A percentile compares a stretch with the other conserved stretches of the same genome.
phyloP scores from a whole-genome alignment of 2,329 filamentous ascomycete genomes.

The Phaeosphaeriaceae sp. region DNA sequence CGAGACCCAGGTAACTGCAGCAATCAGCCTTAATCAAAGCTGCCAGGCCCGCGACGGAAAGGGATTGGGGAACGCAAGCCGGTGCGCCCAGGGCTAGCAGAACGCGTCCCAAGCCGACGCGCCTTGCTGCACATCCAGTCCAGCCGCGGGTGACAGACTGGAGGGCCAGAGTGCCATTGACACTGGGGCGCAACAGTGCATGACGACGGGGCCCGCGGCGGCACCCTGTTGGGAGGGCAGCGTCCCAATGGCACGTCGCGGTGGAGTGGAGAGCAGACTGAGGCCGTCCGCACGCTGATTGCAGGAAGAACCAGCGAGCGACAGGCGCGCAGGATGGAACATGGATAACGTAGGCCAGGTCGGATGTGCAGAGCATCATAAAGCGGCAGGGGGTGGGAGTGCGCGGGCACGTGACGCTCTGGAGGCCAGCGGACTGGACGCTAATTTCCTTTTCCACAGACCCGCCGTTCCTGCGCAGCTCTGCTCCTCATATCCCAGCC shows the following conservation, averaged over 20 bases:
- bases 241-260: conserved; percentile 11
- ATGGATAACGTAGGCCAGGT: background rate
- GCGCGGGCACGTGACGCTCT: background rate
- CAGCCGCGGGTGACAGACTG: conserved; percentile 9
- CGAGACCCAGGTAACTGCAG: conserved; percentile 20
- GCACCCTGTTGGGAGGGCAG: conserved; percentile 4
- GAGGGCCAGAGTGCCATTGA: conserved; percentile 9
- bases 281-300: conserved; percentile 18
- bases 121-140: conserved; percentile 19
- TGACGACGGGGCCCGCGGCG: conserved; percentile 13
- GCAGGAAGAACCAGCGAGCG: conserved; percentile 21
- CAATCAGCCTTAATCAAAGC: conserved; percentile 26
- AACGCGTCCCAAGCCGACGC: conserved; percentile 19
- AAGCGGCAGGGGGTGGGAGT: background rate
- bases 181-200: conserved; percentile 14
- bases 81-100: conserved; percentile 12
- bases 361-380: background rate
- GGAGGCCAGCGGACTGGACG: background rate
- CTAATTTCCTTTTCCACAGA: conserved; percentile 3
- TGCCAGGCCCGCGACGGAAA: conserved; percentile 15
- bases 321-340: too few relatives aligned
- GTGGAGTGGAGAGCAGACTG: conserved; percentile 1
- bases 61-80: conserved; percentile 16
- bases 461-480: background rate
- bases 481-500: background rate